Evolutionary conservation across 768 basidiomycete genomes (phyloP), one percentile per base, ranked within the genome.

Genomic region (Leccinum incarnatum): DNA sequence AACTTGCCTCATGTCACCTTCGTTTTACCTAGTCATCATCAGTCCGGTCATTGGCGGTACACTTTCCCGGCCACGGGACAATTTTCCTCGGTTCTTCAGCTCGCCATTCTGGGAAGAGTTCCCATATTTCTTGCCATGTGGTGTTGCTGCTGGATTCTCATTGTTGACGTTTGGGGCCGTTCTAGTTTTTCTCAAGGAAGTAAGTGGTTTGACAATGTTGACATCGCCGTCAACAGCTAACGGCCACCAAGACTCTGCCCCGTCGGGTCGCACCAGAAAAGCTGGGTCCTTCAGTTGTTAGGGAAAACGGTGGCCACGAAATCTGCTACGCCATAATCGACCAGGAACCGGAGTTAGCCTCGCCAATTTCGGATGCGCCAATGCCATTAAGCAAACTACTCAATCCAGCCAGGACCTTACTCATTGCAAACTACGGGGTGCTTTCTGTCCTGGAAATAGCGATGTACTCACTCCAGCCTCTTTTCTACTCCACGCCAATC

Each of bases 41-140:
- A 83, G 85, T 12, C 84, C 85, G 15, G 72, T 86, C 30, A 81
- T 86, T 21, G 85, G 85, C 15, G 85, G 86, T 9, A 75, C 75
- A 19, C 75, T 87, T 53, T 75, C 83, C 53, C 76, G 77, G 23
- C 85, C 85, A 15, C 78, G 78, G n/a, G 80, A 85, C 50, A 77
- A 76, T n/a, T 86, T 82, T 59, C 83, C 85, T 11, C 30, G 52
- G 1, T 51, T 80, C 3, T 86, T 87, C 60, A 59, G 71, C n/a
- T 75, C 72, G 40, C 69, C 74, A 10, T 84, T 87, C 61, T 79
- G 83, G 73, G 75, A 69, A 21, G 69, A 76, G 51, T 81, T 82
- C 36, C 36, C 36, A 37, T 37, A 37, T 37, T 67, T 83, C 72
- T 56, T 83, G 72, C 62, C 57, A 69, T 79, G 53, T 58, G 78